A percentile compares a stretch with the other conserved stretches of the same genome.
Conservation (phyloP, 176 grass and related monocot genomes). For the Triticum urartu region DNA sequence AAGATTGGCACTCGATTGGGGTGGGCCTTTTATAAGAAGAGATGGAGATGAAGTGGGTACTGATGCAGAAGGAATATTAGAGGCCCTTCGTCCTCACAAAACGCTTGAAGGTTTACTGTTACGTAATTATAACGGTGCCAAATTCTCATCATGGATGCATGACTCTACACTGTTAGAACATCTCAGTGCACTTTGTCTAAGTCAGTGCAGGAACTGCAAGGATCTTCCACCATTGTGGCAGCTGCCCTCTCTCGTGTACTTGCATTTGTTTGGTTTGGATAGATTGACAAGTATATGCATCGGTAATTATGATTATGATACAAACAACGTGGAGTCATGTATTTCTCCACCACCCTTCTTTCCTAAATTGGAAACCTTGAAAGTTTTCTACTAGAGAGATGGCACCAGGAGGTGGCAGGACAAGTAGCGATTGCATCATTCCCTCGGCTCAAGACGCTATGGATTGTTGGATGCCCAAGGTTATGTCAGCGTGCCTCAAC, state of each 20-base stretch:
- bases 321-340: background rate
- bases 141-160: conserved; percentile 21
- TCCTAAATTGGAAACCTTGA: background rate
- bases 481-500: too few relatives aligned
- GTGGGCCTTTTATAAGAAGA: too few relatives aligned
- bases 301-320: background rate
- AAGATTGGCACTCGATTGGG: too few relatives aligned
- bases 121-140: background rate
- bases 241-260: too few relatives aligned
- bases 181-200: background rate
- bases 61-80: background rate
- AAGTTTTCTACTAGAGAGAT: background rate
- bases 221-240: too few relatives aligned
- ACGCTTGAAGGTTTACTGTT: background rate
- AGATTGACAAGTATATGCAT: conserved; percentile 4
- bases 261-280: background rate
- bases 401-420: too few relatives aligned
- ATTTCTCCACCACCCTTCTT: background rate
- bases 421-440: too few relatives aligned
- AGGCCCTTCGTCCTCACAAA: conserved; percentile 22
- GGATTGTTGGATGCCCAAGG: too few relatives aligned
- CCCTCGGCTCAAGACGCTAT: too few relatives aligned
- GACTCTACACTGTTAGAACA: background rate
- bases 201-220: background rate
- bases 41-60: background rate